A percentile compares a stretch with the other conserved stretches of the same genome.
These are phyloP conservation scores for Sporobolomyces pararoseus DNA, from an alignment of 768 basidiomycete species.

Conservation along the genomic window DNA sequence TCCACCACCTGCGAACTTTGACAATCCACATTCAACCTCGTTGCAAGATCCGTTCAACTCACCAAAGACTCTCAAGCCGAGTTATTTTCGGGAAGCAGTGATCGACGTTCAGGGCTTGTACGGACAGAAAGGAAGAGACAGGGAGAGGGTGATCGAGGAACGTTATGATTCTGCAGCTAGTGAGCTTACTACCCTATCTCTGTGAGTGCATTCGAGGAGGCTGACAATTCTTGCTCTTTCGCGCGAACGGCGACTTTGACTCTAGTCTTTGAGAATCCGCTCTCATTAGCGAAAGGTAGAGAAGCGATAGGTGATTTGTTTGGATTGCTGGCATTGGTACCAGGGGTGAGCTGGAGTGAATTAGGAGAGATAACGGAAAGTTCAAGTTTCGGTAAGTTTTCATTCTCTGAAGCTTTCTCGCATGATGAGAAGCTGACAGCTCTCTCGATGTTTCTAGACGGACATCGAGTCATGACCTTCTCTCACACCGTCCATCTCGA, in stretches of 20 bases:
- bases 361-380: slow-evolving; percentile 36
- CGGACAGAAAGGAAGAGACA: slow-evolving; percentile 22
- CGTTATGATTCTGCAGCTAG: slow-evolving; percentile 16
- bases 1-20: neutral
- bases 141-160: slow-evolving; percentile 8
- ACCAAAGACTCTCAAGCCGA: neutral
- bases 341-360: slow-evolving; percentile 37
- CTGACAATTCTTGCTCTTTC: too few relatives aligned
- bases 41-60: slow-evolving; percentile 11
- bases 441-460: slow-evolving; percentile 55
- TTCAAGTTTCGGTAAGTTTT: slow-evolving; percentile 13
- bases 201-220: neutral
- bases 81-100: slow-evolving; percentile 16
- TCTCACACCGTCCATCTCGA: slow-evolving; percentile 76
- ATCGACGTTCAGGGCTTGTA: slow-evolving; percentile 28
- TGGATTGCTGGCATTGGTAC: slow-evolving; percentile 28
- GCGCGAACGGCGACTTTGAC: neutral
- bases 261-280: slow-evolving; percentile 40
- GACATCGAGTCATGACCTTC: slow-evolving; percentile 67
- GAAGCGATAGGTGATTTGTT: slow-evolving; percentile 33
- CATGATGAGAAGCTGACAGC: neutral
- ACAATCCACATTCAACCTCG: neutral
- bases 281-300: slow-evolving; percentile 27
- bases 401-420: neutral
- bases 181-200: neutral